Evolutionary conservation across 2,329 filamentous ascomycete species (phyloP).

Genomic region (Botryotinia convoluta): DNA sequence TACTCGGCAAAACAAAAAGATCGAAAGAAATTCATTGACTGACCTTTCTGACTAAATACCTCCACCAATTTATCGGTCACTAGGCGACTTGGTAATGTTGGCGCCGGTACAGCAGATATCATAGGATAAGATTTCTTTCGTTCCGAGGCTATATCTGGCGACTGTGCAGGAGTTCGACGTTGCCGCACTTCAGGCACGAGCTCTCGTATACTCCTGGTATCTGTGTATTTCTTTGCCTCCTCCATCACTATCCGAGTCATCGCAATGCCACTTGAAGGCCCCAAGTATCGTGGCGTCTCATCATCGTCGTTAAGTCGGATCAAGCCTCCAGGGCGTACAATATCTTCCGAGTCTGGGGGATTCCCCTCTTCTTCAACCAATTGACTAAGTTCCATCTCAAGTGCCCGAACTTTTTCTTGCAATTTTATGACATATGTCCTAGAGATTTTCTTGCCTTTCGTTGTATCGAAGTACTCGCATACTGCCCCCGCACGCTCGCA

Average conservation of each 20-base stretch:
- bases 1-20: not conserved
- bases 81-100: slow-evolving; percentile 67
- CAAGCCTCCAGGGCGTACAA: slow-evolving; percentile 81
- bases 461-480: slow-evolving; percentile 94
- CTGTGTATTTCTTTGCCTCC: slow-evolving; percentile 88
- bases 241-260: slow-evolving; percentile 96
- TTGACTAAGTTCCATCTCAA: slow-evolving; percentile 78
- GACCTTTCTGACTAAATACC: slow-evolving; percentile 82
- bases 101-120: slow-evolving; percentile 79
- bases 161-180: slow-evolving; percentile 67
- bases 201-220: slow-evolving; percentile 86
- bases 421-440: slow-evolving; percentile 90
- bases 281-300: slow-evolving; percentile 83
- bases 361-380: slow-evolving; percentile 75
- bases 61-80: slow-evolving; percentile 78
- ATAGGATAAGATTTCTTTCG: slow-evolving; percentile 87
- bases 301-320: slow-evolving; percentile 82
- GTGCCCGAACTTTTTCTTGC: slow-evolving; percentile 77
- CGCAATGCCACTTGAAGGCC: slow-evolving; percentile 91
- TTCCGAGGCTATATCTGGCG: slow-evolving; percentile 48
- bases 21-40: slow-evolving; percentile 30
- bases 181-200: slow-evolving; percentile 74
- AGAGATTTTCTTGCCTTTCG: slow-evolving; percentile 80
- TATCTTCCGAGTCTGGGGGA: slow-evolving; percentile 72
- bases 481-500: slow-evolving; percentile 88